A percentile compares a stretch with the other conserved stretches of the same genome.
Conservation (phyloP, 495 filamentous ascomycete species). For the Letharia columbiana region DNA sequence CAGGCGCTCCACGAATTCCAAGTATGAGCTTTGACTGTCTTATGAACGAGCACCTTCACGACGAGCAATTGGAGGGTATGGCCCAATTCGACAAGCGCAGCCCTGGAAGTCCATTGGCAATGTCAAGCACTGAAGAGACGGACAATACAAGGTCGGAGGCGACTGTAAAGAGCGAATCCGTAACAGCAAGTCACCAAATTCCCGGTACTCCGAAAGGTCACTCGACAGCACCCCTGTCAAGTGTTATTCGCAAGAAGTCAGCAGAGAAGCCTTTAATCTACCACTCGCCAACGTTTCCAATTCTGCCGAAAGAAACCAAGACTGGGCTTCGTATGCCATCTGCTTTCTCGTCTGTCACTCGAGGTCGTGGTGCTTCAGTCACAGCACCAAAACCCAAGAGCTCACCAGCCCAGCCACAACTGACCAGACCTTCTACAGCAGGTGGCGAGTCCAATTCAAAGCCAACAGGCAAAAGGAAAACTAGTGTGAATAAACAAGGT, state of each 20-base stretch:
- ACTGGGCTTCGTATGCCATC: constrained; percentile 13
- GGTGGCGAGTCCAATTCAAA: constrained; percentile 5
- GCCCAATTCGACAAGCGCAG: constrained; percentile 8
- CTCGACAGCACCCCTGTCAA: constrained; percentile 8
- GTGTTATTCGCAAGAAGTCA: constrained; percentile 4
- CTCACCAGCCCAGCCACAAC: constrained; percentile 12
- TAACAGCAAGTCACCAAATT: constrained; percentile 6
- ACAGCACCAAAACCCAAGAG: constrained; percentile 8
- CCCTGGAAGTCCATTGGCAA: constrained; percentile 7
- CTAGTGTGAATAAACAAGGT: constrained; percentile 1
- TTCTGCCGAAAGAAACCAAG: constrained; percentile 10
- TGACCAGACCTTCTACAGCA: constrained; percentile 19
- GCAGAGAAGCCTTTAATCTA: constrained; percentile 9
- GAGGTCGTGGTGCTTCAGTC: constrained; percentile 12
- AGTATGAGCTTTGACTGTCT: constrained; percentile 11
- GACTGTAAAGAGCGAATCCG: constrained; percentile 4
- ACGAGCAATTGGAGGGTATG: neutral
- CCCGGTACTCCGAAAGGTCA: neutral
- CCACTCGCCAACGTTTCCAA: constrained; percentile 9
- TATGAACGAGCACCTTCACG: neutral
- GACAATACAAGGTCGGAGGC: neutral
- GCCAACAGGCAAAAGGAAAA: constrained; percentile 13
- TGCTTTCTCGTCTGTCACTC: constrained; percentile 2
- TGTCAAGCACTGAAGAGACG: neutral
- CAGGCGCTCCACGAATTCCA: constrained; percentile 9